Evolutionary conservation across 169 alveolate genomes (phyloP), one percentile per base, ranked within the genome.

Genomic region (Plasmodium falciparum): DNA sequence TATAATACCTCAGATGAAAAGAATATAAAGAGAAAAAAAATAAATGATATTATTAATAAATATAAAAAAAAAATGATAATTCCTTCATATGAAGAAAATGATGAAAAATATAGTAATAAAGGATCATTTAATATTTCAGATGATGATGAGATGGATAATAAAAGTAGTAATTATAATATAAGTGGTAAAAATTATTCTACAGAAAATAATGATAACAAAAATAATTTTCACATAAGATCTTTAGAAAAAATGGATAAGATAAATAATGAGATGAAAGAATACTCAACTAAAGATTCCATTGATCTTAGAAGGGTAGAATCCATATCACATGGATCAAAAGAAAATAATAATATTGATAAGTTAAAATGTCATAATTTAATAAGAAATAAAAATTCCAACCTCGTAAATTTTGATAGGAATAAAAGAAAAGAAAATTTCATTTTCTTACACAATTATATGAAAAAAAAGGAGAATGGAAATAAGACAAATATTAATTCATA

Each of bases 41-140:
- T 86, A 61, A 86, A 72, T 72, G 92, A 86, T 24, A 86, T 86
- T 65, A 86, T 86, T 71, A 86, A 72, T 12, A 86, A 86, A 66
- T 86, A 86, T 47, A 86, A 24, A 50, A 86, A 86, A 80, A 80
- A 67, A 43, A 80, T 80, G 83, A 80, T 62, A 47, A 12, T 33
- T 33, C 1, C 43, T 33, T 33, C 43, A 33, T 3, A 33, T 33
- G 43, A 33, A 2, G 43, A 33, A 33, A 33, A 33, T 33, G 43
- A 33, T 33, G 43, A 33, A 33, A 33, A 33, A 33, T 33, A 45
- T 12, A 70, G n/a, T 3, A 80, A 17, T 2, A 70, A 50, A 26
- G 58, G 7, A 3, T 17, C 50, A 9, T 45, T 33, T 80, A 49
- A 80, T 39, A 43, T 29, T 13, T 26, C 50, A 5, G 83, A 26